These are phyloP conservation scores for Fistulifera solaris DNA, from an alignment of 108 stramenopile genomes.

Conservation along the genomic window DNA sequence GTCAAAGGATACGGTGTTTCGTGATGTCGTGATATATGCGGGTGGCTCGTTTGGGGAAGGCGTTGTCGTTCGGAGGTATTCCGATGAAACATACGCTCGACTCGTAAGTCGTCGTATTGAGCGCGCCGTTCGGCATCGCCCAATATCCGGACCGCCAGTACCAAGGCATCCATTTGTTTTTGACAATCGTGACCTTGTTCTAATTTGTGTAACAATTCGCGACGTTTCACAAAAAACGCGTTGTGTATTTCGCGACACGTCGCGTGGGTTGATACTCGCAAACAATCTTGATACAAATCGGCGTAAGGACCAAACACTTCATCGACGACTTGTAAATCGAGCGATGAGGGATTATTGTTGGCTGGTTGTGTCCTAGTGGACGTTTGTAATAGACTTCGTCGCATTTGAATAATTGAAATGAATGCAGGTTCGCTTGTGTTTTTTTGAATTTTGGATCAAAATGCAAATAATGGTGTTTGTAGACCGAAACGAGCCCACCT, in stretches of 20 bases:
- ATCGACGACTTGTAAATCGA: slow-evolving; percentile 25
- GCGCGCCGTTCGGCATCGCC: slow-evolving; percentile 26
- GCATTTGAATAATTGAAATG: no score
- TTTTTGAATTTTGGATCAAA: no score
- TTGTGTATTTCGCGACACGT: slow-evolving; percentile 29
- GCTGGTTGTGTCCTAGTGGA: not conserved
- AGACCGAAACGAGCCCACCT: no score
- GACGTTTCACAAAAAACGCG: slow-evolving; percentile 44
- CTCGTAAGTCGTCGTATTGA: slow-evolving; percentile 31
- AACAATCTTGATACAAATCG: slow-evolving; percentile 39
- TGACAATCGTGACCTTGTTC: slow-evolving; percentile 16
- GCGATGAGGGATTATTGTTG: not conserved
- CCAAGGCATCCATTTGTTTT: slow-evolving; percentile 39
- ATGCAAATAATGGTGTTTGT: no score
- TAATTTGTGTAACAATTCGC: slow-evolving; percentile 35
- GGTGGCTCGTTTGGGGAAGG: not conserved
- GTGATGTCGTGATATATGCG: not conserved
- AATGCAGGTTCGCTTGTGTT: no score
- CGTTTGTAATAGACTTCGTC: no score
- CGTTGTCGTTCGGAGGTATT: not conserved
- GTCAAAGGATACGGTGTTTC: not conserved
- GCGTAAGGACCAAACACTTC: slow-evolving; percentile 32
- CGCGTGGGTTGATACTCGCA: slow-evolving; percentile 19
- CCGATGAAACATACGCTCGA: slow-evolving; percentile 13
- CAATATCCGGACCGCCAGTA: slow-evolving; percentile 34